A percentile compares a stretch with the other conserved stretches of the same genome.
phyloP scores from a whole-genome alignment of 2,329 filamentous ascomycete species.

The Dactylonectria estremocensis region DNA sequence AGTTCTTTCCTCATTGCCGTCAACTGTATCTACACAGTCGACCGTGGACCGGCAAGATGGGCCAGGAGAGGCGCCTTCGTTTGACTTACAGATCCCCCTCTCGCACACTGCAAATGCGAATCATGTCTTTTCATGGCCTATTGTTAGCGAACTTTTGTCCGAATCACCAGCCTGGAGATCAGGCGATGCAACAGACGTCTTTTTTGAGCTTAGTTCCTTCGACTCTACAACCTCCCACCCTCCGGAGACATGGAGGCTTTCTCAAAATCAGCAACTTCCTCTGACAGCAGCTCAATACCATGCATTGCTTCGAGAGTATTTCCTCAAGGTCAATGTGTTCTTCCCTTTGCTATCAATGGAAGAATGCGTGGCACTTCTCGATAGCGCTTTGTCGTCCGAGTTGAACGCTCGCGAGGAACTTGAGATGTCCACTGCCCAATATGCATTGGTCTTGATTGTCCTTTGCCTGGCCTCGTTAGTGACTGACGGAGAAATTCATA shows the following conservation, averaged over 20 bases:
- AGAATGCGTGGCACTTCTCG: neutral
- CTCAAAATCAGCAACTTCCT: neutral
- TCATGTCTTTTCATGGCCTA: conserved; percentile 32
- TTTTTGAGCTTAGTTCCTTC: conserved; percentile 15
- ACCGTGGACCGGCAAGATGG: neutral
- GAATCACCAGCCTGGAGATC: neutral
- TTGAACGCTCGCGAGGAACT: neutral
- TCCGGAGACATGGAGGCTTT: conserved; percentile 26
- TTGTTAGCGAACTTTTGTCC: conserved; percentile 21
- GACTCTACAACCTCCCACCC: neutral
- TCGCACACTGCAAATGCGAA: conserved; percentile 40
- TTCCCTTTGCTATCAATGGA: conserved; percentile 34
- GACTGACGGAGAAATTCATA: neutral
- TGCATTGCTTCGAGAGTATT: conserved; percentile 34
- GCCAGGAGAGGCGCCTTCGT: neutral
- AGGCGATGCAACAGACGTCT: conserved; percentile 30
- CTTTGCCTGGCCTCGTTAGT: conserved; percentile 23
- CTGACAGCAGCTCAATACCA: neutral
- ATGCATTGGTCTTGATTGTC: conserved; percentile 24
- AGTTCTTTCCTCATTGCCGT: conserved; percentile 31
- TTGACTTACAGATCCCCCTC: conserved; percentile 24
- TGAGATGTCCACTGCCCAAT: conserved; percentile 8
- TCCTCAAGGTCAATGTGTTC: conserved; percentile 47
- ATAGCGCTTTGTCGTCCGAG: neutral
- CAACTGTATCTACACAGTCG: neutral